phyloP scores from a whole-genome alignment of 176 grass and related monocot species.

The Zoysia japonica region DNA sequence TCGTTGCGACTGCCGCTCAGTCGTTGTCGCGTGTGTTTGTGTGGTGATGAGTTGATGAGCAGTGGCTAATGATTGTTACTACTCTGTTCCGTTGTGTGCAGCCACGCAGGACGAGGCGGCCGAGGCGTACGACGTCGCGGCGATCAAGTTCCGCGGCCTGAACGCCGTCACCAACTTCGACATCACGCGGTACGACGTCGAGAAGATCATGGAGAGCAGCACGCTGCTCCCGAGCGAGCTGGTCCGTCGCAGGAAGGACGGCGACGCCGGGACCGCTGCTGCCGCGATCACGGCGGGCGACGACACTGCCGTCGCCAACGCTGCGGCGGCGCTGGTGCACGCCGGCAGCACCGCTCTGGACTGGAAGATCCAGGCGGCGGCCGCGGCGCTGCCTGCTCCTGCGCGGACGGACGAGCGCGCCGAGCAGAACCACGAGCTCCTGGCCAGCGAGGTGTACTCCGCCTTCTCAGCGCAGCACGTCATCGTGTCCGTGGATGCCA shows the following conservation, averaged over 20 bases:
- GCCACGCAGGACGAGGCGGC: constrained; percentile 93
- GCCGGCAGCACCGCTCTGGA: background rate
- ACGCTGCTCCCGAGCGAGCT: constrained; percentile 67
- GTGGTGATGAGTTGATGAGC: background rate
- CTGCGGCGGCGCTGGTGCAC: constrained; percentile 31
- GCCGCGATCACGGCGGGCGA: background rate
- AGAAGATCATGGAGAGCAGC: constrained; percentile 88
- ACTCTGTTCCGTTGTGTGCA: constrained; percentile 3
- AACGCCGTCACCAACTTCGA: constrained; percentile 98
- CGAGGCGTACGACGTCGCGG: constrained; percentile 96
- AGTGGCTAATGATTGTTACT: background rate
- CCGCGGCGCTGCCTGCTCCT: background rate
- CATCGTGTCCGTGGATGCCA: constrained; percentile 35
- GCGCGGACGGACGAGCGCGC: background rate
- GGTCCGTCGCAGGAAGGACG: constrained; percentile 52
- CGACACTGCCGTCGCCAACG: background rate
- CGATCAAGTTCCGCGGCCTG: constrained; percentile 92
- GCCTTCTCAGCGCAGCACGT: constrained; percentile 44
- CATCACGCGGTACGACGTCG: constrained; percentile 82
- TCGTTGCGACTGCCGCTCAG: background rate
- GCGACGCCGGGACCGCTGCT: background rate
- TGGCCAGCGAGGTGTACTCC: constrained; percentile 42
- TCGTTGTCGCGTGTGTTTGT: background rate
- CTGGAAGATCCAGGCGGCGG: constrained; percentile 32
- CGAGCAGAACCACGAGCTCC: constrained; percentile 23